phyloP scores from a whole-genome alignment of 2,329 filamentous ascomycete species.

The Colletotrichum eleusines region DNA sequence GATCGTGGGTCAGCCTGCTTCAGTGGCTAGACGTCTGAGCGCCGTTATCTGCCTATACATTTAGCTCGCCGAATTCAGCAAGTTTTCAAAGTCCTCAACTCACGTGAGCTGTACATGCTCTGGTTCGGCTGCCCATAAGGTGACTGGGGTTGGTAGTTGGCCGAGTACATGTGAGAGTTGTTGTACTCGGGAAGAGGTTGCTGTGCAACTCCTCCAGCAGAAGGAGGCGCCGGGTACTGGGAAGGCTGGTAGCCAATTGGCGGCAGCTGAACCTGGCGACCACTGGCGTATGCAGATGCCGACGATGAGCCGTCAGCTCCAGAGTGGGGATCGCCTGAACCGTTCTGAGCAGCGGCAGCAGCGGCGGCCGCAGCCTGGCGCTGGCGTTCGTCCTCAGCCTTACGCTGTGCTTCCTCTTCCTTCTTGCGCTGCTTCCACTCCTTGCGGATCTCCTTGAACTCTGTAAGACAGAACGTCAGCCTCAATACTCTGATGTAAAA shows the following conservation, averaged over 20 bases:
- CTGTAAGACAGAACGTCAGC: conserved; percentile 62
- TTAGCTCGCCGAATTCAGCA: conserved; percentile 20
- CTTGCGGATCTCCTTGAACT: conserved; percentile 99
- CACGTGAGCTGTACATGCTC: conserved; percentile 72
- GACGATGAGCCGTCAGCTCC: conserved; percentile 65
- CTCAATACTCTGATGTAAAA: conserved; percentile 28
- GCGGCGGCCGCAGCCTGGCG: conserved; percentile 57
- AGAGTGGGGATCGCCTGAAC: conserved; percentile 60
- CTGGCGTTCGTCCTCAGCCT: conserved; percentile 89
- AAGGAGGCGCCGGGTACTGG: conserved; percentile 75
- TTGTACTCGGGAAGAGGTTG: conserved; percentile 68
- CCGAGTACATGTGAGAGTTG: conserved; percentile 65
- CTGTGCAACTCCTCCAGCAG: conserved; percentile 60
- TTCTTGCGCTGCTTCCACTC: conserved; percentile 99
- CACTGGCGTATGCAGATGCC: conserved; percentile 67
- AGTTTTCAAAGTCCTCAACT: conserved; percentile 44
- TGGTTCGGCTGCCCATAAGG: conserved; percentile 68
- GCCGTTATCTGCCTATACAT: conserved; percentile 43
- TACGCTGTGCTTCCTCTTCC: conserved; percentile 92
- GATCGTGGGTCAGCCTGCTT: conserved; percentile 12
- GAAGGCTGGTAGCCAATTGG: conserved; percentile 79
- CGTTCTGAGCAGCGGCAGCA: conserved; percentile 67
- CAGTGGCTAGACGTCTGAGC: conserved; percentile 41
- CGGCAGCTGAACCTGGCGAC: conserved; percentile 74
- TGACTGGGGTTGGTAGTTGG: conserved; percentile 68